Base-by-base conservation (phyloP, 768 basidiomycete genomes). In the Podaxis carcinomalis region DNA sequence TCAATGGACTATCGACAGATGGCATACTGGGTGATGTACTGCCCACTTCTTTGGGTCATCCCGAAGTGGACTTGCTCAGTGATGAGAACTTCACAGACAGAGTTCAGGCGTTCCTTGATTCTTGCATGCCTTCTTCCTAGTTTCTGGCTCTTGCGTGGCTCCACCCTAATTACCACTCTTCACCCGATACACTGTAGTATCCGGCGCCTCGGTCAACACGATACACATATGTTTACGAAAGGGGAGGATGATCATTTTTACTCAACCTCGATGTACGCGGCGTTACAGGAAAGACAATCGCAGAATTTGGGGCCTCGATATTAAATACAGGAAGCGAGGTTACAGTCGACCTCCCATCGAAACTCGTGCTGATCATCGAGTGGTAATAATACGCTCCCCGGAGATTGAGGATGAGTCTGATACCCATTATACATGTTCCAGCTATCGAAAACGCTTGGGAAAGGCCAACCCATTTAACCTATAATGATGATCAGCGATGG, bases 381-480 rank as follows among this genome's bases (percentile, higher is more conserved):
- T 47, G 57, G 32, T 7, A 58, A 51, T 73, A 73, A 59, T 72
- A 73, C 5, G 66, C 67, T 42, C 59, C 60, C 3, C 70, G 72
- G 25, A 74, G 67, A 50, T 67, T 69, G 27, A 74, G 67, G 11
- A 70, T 57, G 28, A 72, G 60, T 52, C 72, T 64, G 62, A 63
- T 63, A 3, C 73, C 73, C 57, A 68, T 66, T 32, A 72, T 65
- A 57, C 68, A 68, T 27, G 66, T 68, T 59, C 59, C 64, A 2
- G 94, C 94, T n/a, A 86, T 80, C 1, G 94, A 94, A 49, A 98
- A 81, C 51, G 92, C 85, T 14, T 85, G 79, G 3, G 97, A 96
- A 2, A 99, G 78, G 55, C 87, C 87, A 58, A 89, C 84, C 97
- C 97, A 98, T 81, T 97, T 98, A 5, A 63, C 55, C 72, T 72